phyloP scores from a whole-genome alignment of 2,329 filamentous ascomycete species.

The Xylaria polymorpha region DNA sequence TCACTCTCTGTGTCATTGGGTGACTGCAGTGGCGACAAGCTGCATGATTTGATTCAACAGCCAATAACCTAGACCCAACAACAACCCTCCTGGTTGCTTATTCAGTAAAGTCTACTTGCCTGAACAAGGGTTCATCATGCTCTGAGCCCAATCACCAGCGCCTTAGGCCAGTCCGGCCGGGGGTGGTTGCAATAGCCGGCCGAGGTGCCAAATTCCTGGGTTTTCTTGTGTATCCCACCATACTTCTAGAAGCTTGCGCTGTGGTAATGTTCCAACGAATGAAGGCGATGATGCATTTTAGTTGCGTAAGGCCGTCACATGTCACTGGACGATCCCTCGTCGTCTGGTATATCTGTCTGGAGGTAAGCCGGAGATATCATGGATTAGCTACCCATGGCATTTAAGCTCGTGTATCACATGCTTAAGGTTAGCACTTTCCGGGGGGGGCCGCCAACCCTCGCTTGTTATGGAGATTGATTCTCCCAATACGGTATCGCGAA shows the following conservation, averaged over 20 bases:
- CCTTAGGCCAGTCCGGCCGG: constrained; percentile 9
- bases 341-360: constrained; percentile 16
- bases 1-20: background rate
- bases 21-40: constrained; percentile 1
- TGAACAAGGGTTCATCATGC: constrained; percentile 14
- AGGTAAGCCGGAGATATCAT: constrained; percentile 34
- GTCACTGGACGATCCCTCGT: constrained; percentile 14
- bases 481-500: constrained; percentile 12
- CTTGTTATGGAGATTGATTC: background rate
- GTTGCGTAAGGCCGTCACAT: constrained; percentile 27
- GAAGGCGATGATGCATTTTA: constrained; percentile 1
- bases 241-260: constrained; percentile 35
- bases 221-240: constrained; percentile 36
- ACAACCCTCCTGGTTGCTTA: constrained; percentile 13
- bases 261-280: constrained; percentile 22
- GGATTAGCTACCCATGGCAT: constrained; percentile 2
- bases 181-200: constrained; percentile 29
- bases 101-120: constrained; percentile 20
- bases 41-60: constrained; percentile 17
- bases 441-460: background rate
- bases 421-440: constrained; percentile 9
- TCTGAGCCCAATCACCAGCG: constrained; percentile 30
- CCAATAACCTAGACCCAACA: constrained; percentile 14
- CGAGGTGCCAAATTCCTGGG: constrained; percentile 37
- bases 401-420: constrained; percentile 18